phyloP scores from a whole-genome alignment of 805 yeast genomes.

The Schwanniomyces yamadae region DNA sequence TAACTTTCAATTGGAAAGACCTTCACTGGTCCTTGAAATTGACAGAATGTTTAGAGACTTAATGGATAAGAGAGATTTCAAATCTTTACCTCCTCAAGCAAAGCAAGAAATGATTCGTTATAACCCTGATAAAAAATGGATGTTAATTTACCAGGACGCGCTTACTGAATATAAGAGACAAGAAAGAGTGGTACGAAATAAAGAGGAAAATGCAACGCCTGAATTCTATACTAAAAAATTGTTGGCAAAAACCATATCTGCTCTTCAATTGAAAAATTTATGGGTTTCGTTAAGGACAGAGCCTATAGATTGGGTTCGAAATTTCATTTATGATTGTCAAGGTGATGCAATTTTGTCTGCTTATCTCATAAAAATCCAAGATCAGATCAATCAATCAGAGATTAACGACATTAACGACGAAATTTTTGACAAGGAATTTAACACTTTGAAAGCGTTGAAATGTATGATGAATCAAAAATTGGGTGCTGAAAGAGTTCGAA shows the following conservation, averaged over 20 bases:
- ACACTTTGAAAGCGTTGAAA: slow-evolving; percentile 74
- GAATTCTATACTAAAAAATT: slow-evolving; percentile 74
- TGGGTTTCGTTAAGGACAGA: slow-evolving; percentile 94
- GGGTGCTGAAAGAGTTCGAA: slow-evolving; percentile 58
- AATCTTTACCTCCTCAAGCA: slow-evolving; percentile 66
- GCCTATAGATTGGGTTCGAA: slow-evolving; percentile 74
- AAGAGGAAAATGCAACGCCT: slow-evolving; percentile 49
- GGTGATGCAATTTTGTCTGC: slow-evolving; percentile 79
- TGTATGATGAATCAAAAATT: slow-evolving; percentile 64
- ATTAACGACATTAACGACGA: slow-evolving; percentile 46
- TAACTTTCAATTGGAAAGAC: slow-evolving; percentile 56
- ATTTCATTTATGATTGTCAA: slow-evolving; percentile 67
- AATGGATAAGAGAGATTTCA: slow-evolving; percentile 81
- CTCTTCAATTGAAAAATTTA: slow-evolving; percentile 72
- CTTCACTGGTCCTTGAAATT: slow-evolving; percentile 61
- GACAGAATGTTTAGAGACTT: slow-evolving; percentile 75
- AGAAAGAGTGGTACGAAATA: slow-evolving; percentile 21
- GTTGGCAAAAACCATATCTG: slow-evolving; percentile 64
- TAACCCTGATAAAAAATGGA: slow-evolving; percentile 82
- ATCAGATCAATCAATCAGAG: slow-evolving; percentile 35
- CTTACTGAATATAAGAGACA: slow-evolving; percentile 68
- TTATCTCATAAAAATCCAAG: slow-evolving; percentile 50
- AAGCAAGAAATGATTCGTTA: slow-evolving; percentile 74
- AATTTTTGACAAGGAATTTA: slow-evolving; percentile 67
- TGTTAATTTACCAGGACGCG: slow-evolving; percentile 83